A percentile compares a stretch with the other conserved stretches of the same genome.
phyloP scores from a whole-genome alignment of 2,329 filamentous ascomycete species.

The Pyrenophora tritici-repentis region DNA sequence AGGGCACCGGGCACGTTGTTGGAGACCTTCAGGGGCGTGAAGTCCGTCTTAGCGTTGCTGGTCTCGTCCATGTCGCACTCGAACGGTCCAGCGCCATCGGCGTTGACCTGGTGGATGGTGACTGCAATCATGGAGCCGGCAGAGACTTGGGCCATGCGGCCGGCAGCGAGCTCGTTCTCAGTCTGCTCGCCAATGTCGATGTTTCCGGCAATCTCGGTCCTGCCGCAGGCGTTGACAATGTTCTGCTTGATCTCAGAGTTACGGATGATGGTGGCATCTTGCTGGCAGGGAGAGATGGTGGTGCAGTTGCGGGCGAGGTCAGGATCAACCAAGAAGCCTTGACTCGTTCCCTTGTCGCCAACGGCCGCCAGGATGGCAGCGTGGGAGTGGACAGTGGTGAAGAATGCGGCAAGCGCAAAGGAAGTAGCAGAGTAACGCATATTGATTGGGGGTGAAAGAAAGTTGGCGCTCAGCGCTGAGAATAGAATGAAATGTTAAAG shows the following conservation, averaged over 20 bases:
- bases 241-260: conserved; percentile 45
- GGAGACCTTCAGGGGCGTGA: conserved; percentile 57
- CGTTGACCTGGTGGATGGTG: conserved; percentile 63
- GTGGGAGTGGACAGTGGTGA: conserved; percentile 38
- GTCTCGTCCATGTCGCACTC: conserved; percentile 67
- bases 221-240: conserved; percentile 46
- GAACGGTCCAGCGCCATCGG: conserved; percentile 68
- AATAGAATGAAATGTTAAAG: conserved; percentile 27
- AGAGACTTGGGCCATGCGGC: conserved; percentile 36
- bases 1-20: conserved; percentile 65
- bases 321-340: conserved; percentile 44
- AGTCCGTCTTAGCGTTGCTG: conserved; percentile 53
- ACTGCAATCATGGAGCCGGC: conserved; percentile 36
- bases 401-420: conserved; percentile 38
- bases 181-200: conserved; percentile 48
- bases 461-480: conserved; percentile 34
- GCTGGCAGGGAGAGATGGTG: conserved; percentile 46
- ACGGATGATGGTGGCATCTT: conserved; percentile 46
- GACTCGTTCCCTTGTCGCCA: conserved; percentile 36
- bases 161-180: conserved; percentile 42
- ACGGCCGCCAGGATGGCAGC: conserved; percentile 38
- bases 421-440: conserved; percentile 34
- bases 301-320: conserved; percentile 45
- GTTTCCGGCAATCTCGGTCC: conserved; percentile 45
- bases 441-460: conserved; percentile 15